A percentile compares a stretch with the other conserved stretches of the same genome.
These are phyloP conservation scores for Eucalyptus cloeziana DNA, from an alignment of 345 rosid species.

Conservation along the genomic window DNA sequence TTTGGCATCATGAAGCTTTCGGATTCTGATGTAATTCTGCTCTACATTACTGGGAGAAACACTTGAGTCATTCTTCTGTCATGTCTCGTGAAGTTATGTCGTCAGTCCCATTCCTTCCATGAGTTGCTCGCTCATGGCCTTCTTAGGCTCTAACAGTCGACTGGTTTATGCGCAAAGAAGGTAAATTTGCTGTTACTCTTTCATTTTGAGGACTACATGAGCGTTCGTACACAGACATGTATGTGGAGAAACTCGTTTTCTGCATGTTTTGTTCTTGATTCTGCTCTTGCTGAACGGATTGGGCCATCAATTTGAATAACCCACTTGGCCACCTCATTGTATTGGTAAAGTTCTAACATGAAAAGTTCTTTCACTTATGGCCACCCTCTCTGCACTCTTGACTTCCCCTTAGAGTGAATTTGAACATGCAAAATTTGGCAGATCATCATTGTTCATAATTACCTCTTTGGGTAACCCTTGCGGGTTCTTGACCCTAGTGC, in stretches of 20 bases:
- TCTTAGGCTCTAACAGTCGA: neutral
- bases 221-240: neutral
- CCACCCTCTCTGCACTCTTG: neutral
- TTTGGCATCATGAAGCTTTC: neutral
- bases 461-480: neutral
- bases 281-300: neutral
- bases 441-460: neutral
- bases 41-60: neutral
- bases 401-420: neutral
- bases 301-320: neutral
- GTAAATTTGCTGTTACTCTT: neutral
- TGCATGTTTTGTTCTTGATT: neutral
- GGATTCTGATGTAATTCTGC: neutral
- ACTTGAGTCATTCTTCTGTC: neutral
- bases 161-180: neutral
- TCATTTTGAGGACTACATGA: neutral
- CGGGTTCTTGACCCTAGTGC: neutral
- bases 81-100: neutral
- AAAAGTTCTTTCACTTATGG: neutral
- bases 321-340: neutral
- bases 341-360: neutral
- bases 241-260: neutral
- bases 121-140: neutral
- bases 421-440: neutral
- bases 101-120: neutral